phyloP scores from a whole-genome alignment of 1,284 basidiomycete genomes.

The Apiotrichum mycotoxinovorans region DNA sequence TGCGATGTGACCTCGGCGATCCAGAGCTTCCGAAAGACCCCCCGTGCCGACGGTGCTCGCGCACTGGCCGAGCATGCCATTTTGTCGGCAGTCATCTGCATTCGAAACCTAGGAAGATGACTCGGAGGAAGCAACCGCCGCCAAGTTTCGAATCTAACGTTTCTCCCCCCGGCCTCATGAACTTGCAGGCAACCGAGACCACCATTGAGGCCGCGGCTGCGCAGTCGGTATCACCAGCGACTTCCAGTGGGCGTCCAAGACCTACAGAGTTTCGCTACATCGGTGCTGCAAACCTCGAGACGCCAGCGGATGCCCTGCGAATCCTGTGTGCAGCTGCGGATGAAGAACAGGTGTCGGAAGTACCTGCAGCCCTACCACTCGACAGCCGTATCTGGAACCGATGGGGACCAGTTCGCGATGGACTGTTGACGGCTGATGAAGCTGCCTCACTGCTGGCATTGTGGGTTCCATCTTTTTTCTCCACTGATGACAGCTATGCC shows the following conservation, averaged over 20 bases:
- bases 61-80: slow-evolving; percentile 16
- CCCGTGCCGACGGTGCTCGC: slow-evolving; percentile 13
- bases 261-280: no score
- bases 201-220: not conserved
- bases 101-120: slow-evolving; percentile 2
- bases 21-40: not conserved
- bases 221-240: no score
- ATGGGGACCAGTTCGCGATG: slow-evolving; percentile 23
- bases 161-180: no score
- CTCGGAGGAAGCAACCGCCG: not conserved
- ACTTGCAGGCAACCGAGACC: no score
- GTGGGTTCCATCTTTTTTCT: slow-evolving; percentile 1
- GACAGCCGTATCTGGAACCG: slow-evolving; percentile 11
- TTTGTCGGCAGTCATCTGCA: slow-evolving; percentile 12
- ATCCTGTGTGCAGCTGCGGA: slow-evolving; percentile 18
- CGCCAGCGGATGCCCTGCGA: slow-evolving; percentile 20
- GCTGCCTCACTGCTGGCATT: slow-evolving; percentile 11
- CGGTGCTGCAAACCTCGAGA: slow-evolving; percentile 19
- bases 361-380: no score
- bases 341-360: not conserved
- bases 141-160: no score
- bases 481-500: slow-evolving; percentile 7
- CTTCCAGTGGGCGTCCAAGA: not conserved
- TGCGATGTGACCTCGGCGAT: slow-evolving; percentile 5
- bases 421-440: slow-evolving; percentile 19